Evolutionary conservation across 805 yeast species (phyloP).

Genomic region (Hemisphaericaspora nanyangensis): DNA sequence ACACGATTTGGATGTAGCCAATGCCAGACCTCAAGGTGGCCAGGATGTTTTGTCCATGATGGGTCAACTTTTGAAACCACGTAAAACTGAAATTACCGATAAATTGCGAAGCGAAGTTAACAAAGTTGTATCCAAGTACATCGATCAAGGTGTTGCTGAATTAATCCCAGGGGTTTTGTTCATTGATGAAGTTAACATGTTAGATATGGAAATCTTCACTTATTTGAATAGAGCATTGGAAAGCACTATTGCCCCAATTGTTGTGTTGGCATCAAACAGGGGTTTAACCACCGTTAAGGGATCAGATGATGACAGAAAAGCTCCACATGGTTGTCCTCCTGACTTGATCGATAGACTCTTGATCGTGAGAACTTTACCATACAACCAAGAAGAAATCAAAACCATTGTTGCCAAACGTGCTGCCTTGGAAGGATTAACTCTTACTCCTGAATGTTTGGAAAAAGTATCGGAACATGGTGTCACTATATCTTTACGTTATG

Average conservation of each 20-base stretch:
- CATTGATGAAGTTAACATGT: constrained; percentile 98
- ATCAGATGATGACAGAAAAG: constrained; percentile 67
- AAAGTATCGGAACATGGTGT: constrained; percentile 70
- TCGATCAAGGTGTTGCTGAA: constrained; percentile 97
- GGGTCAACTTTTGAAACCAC: constrained; percentile 95
- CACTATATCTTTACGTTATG: constrained; percentile 81
- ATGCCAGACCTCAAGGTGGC: constrained; percentile 95
- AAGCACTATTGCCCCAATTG: constrained; percentile 88
- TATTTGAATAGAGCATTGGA: constrained; percentile 93
- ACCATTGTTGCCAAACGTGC: constrained; percentile 82
- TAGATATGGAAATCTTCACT: constrained; percentile 94
- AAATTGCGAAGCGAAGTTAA: constrained; percentile 91
- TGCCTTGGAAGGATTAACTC: constrained; percentile 65
- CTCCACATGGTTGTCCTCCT: constrained; percentile 97
- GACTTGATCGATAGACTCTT: constrained; percentile 89
- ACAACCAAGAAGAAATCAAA: constrained; percentile 74
- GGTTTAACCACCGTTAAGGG: constrained; percentile 93
- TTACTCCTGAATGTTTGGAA: constrained; percentile 67
- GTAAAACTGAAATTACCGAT: constrained; percentile 95
- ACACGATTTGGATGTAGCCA: constrained; percentile 95
- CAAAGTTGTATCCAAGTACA: constrained; percentile 92
- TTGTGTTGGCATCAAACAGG: constrained; percentile 92
- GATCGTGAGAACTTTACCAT: constrained; percentile 90
- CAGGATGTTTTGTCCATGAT: constrained; percentile 93
- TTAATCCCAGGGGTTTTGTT: constrained; percentile 96